Conservation (phyloP, 495 filamentous ascomycete species). For the Xylaria telfairii region DNA sequence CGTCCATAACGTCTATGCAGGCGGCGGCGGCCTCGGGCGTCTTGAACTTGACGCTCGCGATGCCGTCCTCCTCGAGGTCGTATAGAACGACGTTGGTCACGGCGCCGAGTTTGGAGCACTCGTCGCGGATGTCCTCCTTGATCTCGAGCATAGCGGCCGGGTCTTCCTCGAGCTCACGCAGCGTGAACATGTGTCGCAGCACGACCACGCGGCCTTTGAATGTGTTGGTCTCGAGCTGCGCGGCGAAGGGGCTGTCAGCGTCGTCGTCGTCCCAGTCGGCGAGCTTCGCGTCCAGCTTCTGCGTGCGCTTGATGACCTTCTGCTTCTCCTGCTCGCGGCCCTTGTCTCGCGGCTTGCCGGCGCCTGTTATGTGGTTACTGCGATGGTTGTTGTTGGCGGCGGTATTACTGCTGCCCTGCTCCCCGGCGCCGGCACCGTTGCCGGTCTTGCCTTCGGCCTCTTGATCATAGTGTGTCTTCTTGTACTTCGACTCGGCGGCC, state of each 20-base stretch:
- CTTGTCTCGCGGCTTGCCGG: constrained; percentile 48
- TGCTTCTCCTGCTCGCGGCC: constrained; percentile 70
- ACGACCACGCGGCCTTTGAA: constrained; percentile 82
- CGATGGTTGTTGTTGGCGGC: constrained; percentile 25
- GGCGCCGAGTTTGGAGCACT: constrained; percentile 83
- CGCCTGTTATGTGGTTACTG: constrained; percentile 31
- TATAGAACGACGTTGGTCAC: constrained; percentile 92
- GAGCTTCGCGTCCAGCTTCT: constrained; percentile 86
- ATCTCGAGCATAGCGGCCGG: constrained; percentile 84
- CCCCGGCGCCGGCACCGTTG: constrained; percentile 3
- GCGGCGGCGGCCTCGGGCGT: constrained; percentile 71
- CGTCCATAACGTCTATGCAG: constrained; percentile 80
- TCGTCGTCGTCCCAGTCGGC: constrained; percentile 95
- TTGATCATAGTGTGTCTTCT: constrained; percentile 61
- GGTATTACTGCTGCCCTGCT: constrained; percentile 51
- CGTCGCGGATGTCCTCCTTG: constrained; percentile 90
- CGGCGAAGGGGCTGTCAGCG: constrained; percentile 59
- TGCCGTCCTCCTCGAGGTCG: constrained; percentile 85
- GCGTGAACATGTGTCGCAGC: constrained; percentile 93
- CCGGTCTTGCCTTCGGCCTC: constrained; percentile 29
- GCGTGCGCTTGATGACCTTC: constrained; percentile 87
- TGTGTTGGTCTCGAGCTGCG: constrained; percentile 60
- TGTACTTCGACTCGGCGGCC: constrained; percentile 87
- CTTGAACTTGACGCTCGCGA: constrained; percentile 81
- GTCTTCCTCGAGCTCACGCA: constrained; percentile 84